Percentiles rank a stretch among this genome's conserved stretches.
Evolutionary conservation across 805 yeast genomes (phyloP).

Genomic region (Wickerhamomyces sydowiorum): DNA sequence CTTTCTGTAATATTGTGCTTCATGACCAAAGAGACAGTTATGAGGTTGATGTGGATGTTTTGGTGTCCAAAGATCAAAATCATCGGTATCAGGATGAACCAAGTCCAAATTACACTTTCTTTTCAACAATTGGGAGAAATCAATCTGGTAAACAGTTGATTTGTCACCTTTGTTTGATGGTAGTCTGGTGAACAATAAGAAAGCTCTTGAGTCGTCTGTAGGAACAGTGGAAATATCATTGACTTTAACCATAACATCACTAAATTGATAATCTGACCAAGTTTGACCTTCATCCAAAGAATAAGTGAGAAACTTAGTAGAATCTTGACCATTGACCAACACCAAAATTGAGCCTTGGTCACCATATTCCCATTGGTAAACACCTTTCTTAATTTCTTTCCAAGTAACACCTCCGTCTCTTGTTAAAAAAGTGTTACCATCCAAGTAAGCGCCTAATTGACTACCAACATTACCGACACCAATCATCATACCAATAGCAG

Average conservation of each 20-base stretch:
- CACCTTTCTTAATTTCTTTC: slow-evolving; percentile 71
- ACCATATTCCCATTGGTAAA: slow-evolving; percentile 91
- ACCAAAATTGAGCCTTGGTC: slow-evolving; percentile 89
- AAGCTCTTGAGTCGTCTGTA: slow-evolving; percentile 79
- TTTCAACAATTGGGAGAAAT: slow-evolving; percentile 45
- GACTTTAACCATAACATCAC: slow-evolving; percentile 49
- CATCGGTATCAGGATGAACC: slow-evolving; percentile 39
- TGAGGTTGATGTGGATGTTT: slow-evolving; percentile 44
- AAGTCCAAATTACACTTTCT: slow-evolving; percentile 52
- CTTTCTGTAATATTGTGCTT: slow-evolving; percentile 53
- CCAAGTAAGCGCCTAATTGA: slow-evolving; percentile 37
- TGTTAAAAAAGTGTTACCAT: slow-evolving; percentile 69
- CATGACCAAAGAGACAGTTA: slow-evolving; percentile 69
- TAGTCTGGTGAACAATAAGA: slow-evolving; percentile 54
- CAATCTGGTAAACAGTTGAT: slow-evolving; percentile 47
- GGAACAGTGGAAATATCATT: slow-evolving; percentile 86
- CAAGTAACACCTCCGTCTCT: slow-evolving; percentile 91
- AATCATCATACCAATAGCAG: slow-evolving; percentile 84
- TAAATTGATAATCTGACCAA: slow-evolving; percentile 66
- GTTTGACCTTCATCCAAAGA: slow-evolving; percentile 76
- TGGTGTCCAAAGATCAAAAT: slow-evolving; percentile 63
- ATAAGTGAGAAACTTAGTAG: slow-evolving; percentile 54
- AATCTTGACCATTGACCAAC: slow-evolving; percentile 52
- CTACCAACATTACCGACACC: slow-evolving; percentile 94
- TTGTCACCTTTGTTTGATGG: slow-evolving; percentile 38